Evolutionary conservation across 495 filamentous ascomycete genomes (phyloP), one percentile per base, ranked within the genome.

Genomic region (Apodospora peruviana): DNA sequence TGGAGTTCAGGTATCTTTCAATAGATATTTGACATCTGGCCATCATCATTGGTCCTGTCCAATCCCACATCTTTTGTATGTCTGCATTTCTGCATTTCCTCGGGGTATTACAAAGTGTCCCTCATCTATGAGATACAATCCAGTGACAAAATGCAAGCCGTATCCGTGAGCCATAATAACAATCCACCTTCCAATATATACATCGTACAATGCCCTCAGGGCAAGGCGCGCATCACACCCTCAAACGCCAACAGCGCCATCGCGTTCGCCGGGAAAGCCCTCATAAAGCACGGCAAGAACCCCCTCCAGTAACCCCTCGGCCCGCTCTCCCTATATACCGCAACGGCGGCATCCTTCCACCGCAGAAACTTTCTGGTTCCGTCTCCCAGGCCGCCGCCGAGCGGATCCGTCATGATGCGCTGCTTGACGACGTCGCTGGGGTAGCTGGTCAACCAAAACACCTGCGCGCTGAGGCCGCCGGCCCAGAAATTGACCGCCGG

Each of bases 381-480:
- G 52, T 88, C 87, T 9, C 74, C 73, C 16, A 88, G 65, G 10
- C 76, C 76, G 0, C 84, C 81, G 4, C 84, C 91, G 52, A 98
- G 69, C 1, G 83, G 80, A 63, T 96, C 93, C 17, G 90, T 95
- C 93, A 98, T 96, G 43, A 98, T 82, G n/a, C 90, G 81, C 67
- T 96, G 91, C 73, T 98, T 98, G 19, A 98, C 86, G 12, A 96
- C 91, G 60, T 98, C 93, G 24, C 83, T 85, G 11, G 93, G 93
- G 61, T 98, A 98, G 37, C 83, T 84, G 19, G 84, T 86, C 2
- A 95, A 59, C 93, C 93, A 98, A 70, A 95, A 98, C 32, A 94
- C 68, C 72, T 96, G 91, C 1, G 93, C 91, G 25, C 82, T 87
- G 43, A 96, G 72, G 1, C 93, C 93, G 11, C 93, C 93, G 0